These are phyloP conservation scores for Arabis hirsuta DNA, from an alignment of 345 rosid genomes.

Conservation along the genomic window DNA sequence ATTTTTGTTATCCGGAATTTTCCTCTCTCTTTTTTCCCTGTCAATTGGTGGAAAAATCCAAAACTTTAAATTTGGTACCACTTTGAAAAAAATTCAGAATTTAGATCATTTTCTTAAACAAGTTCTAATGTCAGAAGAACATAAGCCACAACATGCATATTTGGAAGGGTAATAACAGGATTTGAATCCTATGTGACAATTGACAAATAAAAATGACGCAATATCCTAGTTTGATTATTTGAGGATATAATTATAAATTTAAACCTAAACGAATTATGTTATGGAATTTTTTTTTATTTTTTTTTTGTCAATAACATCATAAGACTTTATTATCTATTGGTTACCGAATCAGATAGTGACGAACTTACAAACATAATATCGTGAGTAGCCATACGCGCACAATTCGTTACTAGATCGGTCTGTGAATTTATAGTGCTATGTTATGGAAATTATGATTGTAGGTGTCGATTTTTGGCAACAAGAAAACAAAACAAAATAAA, in stretches of 20 bases:
- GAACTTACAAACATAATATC: too few species aligned
- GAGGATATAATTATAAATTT: neutral
- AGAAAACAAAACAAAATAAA: neutral
- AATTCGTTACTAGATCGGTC: too few species aligned
- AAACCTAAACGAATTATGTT: neutral
- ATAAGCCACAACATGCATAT: constrained; percentile 3
- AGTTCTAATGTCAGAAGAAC: neutral
- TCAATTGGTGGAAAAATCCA: constrained; percentile 17
- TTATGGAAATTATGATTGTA: neutral
- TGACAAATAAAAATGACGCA: neutral
- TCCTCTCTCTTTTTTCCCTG: neutral
- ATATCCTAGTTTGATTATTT: constrained; percentile 13
- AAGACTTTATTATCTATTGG: too few species aligned
- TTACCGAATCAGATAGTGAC: too few species aligned
- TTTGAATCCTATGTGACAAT: constrained; percentile 12
- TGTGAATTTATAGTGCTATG: too few species aligned
- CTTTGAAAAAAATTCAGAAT: neutral
- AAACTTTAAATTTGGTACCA: constrained; percentile 37
- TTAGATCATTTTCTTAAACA: neutral
- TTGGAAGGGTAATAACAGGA: constrained; percentile 2
- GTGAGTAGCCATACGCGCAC: too few species aligned
- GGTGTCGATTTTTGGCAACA: neutral
- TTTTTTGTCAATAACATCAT: too few species aligned
- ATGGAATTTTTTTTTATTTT: too few species aligned
- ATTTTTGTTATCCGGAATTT: neutral